Evolutionary conservation across 345 rosid species (phyloP).

Genomic region (Trapa incisa): DNA sequence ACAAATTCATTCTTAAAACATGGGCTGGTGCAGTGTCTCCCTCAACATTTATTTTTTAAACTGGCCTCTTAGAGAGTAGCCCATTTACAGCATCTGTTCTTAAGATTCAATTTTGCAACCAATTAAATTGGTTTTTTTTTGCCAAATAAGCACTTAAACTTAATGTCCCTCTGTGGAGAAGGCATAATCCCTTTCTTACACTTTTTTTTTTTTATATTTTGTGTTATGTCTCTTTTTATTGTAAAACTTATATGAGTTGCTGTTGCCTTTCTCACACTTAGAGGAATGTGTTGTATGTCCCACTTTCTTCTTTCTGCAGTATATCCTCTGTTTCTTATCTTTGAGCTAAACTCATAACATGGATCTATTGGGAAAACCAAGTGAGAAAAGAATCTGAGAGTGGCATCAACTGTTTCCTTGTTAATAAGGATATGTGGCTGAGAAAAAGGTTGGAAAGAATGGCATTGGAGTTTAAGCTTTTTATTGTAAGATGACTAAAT

Average conservation of each 20-base stretch:
- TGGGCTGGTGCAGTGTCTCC: not conserved
- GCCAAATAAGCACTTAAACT: not conserved
- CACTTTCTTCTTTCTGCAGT: too few species aligned
- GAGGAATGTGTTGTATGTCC: not conserved
- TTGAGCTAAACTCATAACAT: too few species aligned
- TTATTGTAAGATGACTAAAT: not conserved
- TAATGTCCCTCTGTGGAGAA: not conserved
- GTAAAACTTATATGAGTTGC: not conserved
- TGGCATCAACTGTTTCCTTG: too few species aligned
- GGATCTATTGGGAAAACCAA: too few species aligned
- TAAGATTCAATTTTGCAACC: not conserved
- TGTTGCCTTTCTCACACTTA: not conserved
- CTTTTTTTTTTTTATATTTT: not conserved
- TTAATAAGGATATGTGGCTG: too few species aligned
- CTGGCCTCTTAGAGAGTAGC: not conserved
- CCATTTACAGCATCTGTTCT: not conserved
- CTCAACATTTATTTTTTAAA: not conserved
- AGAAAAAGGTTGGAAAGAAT: too few species aligned
- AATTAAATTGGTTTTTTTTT: not conserved
- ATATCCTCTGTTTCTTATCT: too few species aligned
- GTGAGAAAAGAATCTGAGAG: too few species aligned
- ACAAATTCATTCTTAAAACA: not conserved
- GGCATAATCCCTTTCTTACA: not conserved
- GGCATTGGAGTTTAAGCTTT: not conserved
- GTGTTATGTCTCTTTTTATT: not conserved